These are phyloP conservation scores for Calocera viscosa DNA, from an alignment of 768 basidiomycete species.

Conservation along the genomic window DNA sequence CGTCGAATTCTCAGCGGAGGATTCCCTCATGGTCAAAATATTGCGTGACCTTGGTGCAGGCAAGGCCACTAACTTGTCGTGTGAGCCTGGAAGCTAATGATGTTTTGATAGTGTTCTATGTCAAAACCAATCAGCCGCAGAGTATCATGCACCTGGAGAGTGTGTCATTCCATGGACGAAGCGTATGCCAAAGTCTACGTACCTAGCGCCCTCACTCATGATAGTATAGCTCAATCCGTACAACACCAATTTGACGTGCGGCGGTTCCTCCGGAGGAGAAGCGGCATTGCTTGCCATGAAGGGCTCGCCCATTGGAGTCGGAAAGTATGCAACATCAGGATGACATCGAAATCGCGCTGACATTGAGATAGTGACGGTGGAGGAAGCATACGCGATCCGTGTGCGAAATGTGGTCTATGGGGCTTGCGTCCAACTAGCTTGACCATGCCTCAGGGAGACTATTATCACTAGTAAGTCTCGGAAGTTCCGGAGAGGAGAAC, in stretches of 20 bases:
- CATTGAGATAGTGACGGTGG: not conserved
- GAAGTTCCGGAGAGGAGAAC: not conserved
- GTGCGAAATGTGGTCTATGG: not conserved
- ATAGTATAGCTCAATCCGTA: not conserved
- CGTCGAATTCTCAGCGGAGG: not conserved
- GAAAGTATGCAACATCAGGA: not conserved
- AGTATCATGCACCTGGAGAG: constrained; percentile 5
- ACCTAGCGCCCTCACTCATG: not conserved
- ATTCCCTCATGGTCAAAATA: not conserved
- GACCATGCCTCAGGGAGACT: not conserved
- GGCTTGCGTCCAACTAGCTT: not conserved
- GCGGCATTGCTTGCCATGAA: not conserved
- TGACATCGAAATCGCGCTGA: not conserved
- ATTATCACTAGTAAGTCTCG: not conserved
- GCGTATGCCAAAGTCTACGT: not conserved
- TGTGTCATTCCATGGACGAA: constrained; percentile 16
- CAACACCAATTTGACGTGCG: not conserved
- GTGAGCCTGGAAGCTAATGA: too few relatives aligned
- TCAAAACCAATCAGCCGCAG: constrained; percentile 5
- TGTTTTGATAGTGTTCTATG: not conserved
- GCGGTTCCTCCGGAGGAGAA: not conserved
- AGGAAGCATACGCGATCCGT: not conserved
- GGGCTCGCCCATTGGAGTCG: not conserved
- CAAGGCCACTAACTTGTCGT: not conserved
- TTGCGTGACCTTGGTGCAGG: not conserved